phyloP scores from a whole-genome alignment of 345 rosid species.

The Rhodomyrtus tomentosa region DNA sequence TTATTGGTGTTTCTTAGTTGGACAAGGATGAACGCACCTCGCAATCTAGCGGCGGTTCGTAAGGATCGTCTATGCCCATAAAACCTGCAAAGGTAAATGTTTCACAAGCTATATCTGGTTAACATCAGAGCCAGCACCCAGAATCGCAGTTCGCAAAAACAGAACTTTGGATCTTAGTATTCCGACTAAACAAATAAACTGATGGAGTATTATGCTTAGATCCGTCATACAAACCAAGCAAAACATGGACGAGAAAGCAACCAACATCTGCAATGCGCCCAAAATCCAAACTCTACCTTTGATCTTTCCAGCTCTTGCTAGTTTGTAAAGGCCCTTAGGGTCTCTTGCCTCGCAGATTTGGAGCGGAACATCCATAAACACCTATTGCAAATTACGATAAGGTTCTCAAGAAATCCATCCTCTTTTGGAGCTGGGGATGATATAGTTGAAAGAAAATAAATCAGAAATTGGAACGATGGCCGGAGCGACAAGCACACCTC shows the following conservation, averaged over 20 bases:
- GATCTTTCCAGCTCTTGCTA: constrained; percentile 80
- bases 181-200: not conserved
- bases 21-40: constrained; percentile 20
- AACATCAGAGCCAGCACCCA: not conserved
- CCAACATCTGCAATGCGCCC: not conserved
- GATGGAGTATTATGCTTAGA: not conserved
- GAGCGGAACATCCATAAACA: constrained; percentile 65
- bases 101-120: not conserved
- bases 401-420: not conserved
- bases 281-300: constrained; percentile 27
- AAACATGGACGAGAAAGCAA: not conserved
- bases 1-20: not conserved
- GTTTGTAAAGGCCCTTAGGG: constrained; percentile 76
- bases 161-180: not conserved
- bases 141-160: not conserved
- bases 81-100: constrained; percentile 29
- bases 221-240: not conserved
- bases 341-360: constrained; percentile 70
- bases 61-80: constrained; percentile 63
- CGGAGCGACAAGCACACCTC: constrained; percentile 26
- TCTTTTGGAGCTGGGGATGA: not conserved
- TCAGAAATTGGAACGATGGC: not conserved
- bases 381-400: constrained; percentile 19
- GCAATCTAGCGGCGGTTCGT: constrained; percentile 51
- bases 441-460: not conserved